These are phyloP conservation scores for Neotropicomus parvogracilis DNA, from an alignment of 1,284 basidiomycete genomes.

Conservation along the genomic window DNA sequence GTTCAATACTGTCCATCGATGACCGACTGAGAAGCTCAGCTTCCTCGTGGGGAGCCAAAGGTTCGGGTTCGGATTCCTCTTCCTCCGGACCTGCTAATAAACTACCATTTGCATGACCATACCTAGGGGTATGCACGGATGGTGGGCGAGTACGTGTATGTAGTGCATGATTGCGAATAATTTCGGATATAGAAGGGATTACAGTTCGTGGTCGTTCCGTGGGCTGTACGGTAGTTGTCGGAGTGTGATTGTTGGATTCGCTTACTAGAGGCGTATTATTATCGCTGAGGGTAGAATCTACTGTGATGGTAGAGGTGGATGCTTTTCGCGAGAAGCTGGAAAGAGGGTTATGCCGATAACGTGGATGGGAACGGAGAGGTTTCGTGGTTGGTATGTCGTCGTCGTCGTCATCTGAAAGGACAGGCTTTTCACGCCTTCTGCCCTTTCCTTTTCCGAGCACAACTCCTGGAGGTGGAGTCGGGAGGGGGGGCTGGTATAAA, in stretches of 20 bases:
- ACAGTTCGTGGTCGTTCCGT: constrained; percentile 36
- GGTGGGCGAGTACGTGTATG: constrained; percentile 43
- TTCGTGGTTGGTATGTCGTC: constrained; percentile 25
- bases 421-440: constrained; percentile 38
- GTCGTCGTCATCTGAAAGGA: constrained; percentile 42
- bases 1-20: constrained; percentile 78
- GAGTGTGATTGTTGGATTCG: constrained; percentile 19
- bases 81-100: constrained; percentile 40
- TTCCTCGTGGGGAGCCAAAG: constrained; percentile 51
- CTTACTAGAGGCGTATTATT: constrained; percentile 11
- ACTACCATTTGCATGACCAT: constrained; percentile 46
- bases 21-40: constrained; percentile 66
- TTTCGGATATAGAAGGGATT: constrained; percentile 78
- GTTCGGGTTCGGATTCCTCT: constrained; percentile 49
- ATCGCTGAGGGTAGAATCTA: constrained; percentile 22
- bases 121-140: constrained; percentile 45
- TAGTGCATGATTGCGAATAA: constrained; percentile 71
- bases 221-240: constrained; percentile 19
- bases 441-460: constrained; percentile 61
- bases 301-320: constrained; percentile 42
- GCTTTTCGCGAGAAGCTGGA: constrained; percentile 36
- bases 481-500: constrained; percentile 74
- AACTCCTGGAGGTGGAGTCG: constrained; percentile 76
- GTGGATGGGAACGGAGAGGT: constrained; percentile 35
- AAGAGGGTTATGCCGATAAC: constrained; percentile 36